Percentiles rank a stretch among this genome's conserved stretches.
phyloP scores from a whole-genome alignment of 495 filamentous ascomycete species.

The Hypoxylon perforatum region DNA sequence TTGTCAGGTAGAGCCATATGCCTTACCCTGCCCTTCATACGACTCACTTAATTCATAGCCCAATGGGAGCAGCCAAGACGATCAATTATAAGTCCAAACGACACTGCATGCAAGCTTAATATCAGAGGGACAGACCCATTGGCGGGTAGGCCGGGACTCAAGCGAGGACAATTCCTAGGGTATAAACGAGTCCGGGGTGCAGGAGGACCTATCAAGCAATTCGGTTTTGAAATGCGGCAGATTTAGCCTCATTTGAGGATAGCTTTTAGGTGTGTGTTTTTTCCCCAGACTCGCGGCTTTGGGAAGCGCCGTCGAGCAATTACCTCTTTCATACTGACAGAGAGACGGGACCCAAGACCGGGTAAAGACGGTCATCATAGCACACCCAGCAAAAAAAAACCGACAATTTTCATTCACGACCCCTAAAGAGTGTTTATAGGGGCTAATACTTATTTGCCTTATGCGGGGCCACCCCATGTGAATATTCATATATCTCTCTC shows the following conservation, averaged over 20 bases:
- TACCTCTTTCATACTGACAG: conserved; percentile 25
- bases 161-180: conserved; percentile 32
- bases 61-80: conserved; percentile 20
- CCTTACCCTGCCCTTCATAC: conserved; percentile 22
- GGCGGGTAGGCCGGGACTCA: conserved; percentile 26
- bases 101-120: conserved; percentile 27
- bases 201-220: conserved; percentile 28
- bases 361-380: conserved; percentile 30
- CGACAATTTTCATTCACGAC: conserved; percentile 14
- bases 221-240: conserved; percentile 37
- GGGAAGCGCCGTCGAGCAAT: conserved; percentile 29
- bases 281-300: not conserved
- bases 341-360: conserved; percentile 40
- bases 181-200: conserved; percentile 40
- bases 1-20: conserved; percentile 19
- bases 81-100: conserved; percentile 10
- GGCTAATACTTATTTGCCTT: not conserved
- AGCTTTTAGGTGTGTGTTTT: not conserved
- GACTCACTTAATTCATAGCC: conserved; percentile 4
- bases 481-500: conserved; percentile 8
- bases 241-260: conserved; percentile 46
- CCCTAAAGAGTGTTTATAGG: conserved; percentile 14
- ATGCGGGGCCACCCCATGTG: conserved; percentile 29
- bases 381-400: not conserved
- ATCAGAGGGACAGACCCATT: conserved; percentile 23